Conservation (phyloP, 108 stramenopile species). For the Skeletonema grethae region DNA sequence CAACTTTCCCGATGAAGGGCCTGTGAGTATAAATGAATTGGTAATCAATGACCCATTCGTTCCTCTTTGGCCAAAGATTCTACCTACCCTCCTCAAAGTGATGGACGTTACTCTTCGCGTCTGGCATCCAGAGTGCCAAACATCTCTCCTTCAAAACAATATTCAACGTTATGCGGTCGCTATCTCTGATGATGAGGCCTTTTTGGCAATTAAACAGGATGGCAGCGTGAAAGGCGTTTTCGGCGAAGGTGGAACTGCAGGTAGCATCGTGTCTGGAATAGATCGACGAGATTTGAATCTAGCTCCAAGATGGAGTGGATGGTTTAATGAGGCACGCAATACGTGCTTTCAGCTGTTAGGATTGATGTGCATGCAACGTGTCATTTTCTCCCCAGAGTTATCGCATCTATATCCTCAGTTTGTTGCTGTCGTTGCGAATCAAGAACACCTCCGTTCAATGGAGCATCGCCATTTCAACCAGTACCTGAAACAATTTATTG, state of each 20-base stretch:
- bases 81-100: slow-evolving; percentile 64
- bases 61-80: slow-evolving; percentile 83
- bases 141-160: slow-evolving; percentile 57
- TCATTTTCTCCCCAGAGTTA: slow-evolving; percentile 80
- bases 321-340: slow-evolving; percentile 87
- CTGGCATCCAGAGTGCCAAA: slow-evolving; percentile 78
- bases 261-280: slow-evolving; percentile 77
- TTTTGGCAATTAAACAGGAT: slow-evolving; percentile 74
- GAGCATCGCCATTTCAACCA: slow-evolving; percentile 89
- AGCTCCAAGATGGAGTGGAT: slow-evolving; percentile 86
- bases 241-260: slow-evolving; percentile 90
- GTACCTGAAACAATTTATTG: slow-evolving; percentile 87
- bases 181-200: slow-evolving; percentile 91
- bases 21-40: slow-evolving; percentile 79
- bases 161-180: slow-evolving; percentile 82
- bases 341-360: slow-evolving; percentile 83
- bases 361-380: slow-evolving; percentile 69
- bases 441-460: slow-evolving; percentile 72
- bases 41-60: slow-evolving; percentile 85
- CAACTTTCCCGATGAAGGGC: slow-evolving; percentile 81
- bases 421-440: slow-evolving; percentile 66
- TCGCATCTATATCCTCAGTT: slow-evolving; percentile 61
- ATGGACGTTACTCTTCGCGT: slow-evolving; percentile 66
- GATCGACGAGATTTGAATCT: slow-evolving; percentile 80
- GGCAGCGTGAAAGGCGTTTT: slow-evolving; percentile 75